Base-by-base conservation (phyloP, 768 basidiomycete genomes). In the Kwoniella botswanensis region DNA sequence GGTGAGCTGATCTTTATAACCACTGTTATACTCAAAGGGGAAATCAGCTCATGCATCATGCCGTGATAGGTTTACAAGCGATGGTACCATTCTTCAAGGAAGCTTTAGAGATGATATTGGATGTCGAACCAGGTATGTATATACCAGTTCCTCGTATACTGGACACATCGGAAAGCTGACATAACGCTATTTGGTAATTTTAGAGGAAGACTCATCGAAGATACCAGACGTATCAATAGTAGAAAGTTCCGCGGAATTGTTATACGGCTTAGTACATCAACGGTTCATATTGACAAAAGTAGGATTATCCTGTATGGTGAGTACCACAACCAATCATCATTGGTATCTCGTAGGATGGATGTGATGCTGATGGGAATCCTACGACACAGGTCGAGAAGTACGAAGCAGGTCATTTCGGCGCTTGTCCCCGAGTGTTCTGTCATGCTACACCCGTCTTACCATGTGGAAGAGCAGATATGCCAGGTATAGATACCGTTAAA, bases 101-200 rank as follows among this genome's bases (percentile, higher is more conserved):
- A 84, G 97, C 97, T 56, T 92, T 99, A 91, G 97, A 99, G 86
- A 99, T 99, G 97, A 94, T 99, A 17, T 85, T 99, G 75, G 97
- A 99, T 85, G 96, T 98, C 64, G 97, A 99, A 85, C 94, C 97
- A 86, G 94, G 96, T 95, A 82, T 83, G 90, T 83, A n/a, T n/a
- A n/a, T n/a, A n/a, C n/a, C n/a, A n/a, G 9, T 35, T 26, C 54
- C 22, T 43, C n/a, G n/a, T n/a, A n/a, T n/a, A n/a, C n/a, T n/a
- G n/a, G n/a, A 57, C 50, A 41, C 52, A 44, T 24, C 42, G 21
- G 17, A 58, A 43, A 43, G 60, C 50, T 55, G 22, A 12, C 18
- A 17, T 18, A 52, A 41, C 43, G 56, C 10, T n/a, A 35, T 24
- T 10, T 46, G 9, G 4, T 15, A 42, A 11, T 11, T 18, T 11